Conservation (phyloP, 805 yeast species). For the Ogataea polymorpha region DNA sequence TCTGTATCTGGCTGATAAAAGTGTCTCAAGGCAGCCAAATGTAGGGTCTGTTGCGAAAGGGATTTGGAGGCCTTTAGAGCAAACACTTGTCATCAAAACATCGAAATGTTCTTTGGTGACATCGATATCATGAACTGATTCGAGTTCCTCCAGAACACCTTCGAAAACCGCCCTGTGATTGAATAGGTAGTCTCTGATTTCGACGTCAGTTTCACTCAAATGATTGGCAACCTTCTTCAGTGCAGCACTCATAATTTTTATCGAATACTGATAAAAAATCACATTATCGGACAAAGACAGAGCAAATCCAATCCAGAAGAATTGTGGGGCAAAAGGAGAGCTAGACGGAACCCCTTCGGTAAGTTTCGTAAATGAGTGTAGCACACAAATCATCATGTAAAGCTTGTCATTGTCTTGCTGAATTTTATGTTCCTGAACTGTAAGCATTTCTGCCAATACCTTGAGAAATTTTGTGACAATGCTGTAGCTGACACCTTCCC, state of each 20-base stretch:
- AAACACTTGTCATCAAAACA: slow-evolving; percentile 43
- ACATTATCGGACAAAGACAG: slow-evolving; percentile 26
- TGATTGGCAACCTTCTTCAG: slow-evolving; percentile 34
- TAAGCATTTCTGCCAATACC: slow-evolving; percentile 28
- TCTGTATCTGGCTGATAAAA: slow-evolving; percentile 42
- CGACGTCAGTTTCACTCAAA: slow-evolving; percentile 25
- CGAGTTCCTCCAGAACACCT: slow-evolving; percentile 40
- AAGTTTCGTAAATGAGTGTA: slow-evolving; percentile 46
- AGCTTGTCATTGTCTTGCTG: slow-evolving; percentile 11
- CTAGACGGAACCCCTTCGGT: slow-evolving; percentile 45
- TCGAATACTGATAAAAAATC: slow-evolving; percentile 29
- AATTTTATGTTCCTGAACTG: slow-evolving; percentile 20
- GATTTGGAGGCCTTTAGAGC: slow-evolving; percentile 56
- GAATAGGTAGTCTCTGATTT: slow-evolving; percentile 31
- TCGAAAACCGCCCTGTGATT: slow-evolving; percentile 39
- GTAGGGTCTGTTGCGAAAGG: slow-evolving; percentile 55
- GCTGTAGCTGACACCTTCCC: slow-evolving; percentile 60
- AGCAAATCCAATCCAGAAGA: slow-evolving; percentile 45
- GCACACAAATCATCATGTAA: slow-evolving; percentile 37
- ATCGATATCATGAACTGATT: slow-evolving; percentile 36
- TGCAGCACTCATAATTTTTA: slow-evolving; percentile 36
- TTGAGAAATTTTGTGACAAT: slow-evolving; percentile 30
- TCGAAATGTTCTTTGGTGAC: slow-evolving; percentile 49
- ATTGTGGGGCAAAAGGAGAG: slow-evolving; percentile 44
- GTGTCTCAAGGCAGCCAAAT: slow-evolving; percentile 39